Conservation (phyloP, 2,329 filamentous ascomycete genomes). For the Gliomastix tumulicola region DNA sequence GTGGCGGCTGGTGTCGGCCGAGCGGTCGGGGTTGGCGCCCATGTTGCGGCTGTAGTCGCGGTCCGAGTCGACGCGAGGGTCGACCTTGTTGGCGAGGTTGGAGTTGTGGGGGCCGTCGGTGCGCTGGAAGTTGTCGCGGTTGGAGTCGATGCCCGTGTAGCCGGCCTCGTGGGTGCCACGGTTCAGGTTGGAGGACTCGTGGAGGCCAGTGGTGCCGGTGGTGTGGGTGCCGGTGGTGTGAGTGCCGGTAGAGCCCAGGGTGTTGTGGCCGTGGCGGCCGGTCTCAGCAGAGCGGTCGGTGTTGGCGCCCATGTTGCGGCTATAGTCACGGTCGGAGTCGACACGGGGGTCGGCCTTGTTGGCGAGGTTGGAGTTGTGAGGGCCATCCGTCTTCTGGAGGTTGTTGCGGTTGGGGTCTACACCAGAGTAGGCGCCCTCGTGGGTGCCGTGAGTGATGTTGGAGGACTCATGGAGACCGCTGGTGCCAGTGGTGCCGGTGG, state of each 20-base stretch:
- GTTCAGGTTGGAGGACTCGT: background rate
- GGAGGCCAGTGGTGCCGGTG: slow-evolving; percentile 4
- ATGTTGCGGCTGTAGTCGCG: slow-evolving; percentile 29
- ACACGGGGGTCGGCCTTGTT: slow-evolving; percentile 48
- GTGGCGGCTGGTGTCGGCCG: slow-evolving; percentile 9
- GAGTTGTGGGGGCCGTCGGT: slow-evolving; percentile 37
- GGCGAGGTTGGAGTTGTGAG: slow-evolving; percentile 34
- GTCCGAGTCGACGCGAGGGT: slow-evolving; percentile 49
- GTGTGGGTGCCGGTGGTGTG: slow-evolving; percentile 10
- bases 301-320: slow-evolving; percentile 22
- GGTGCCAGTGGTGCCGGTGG: slow-evolving; percentile 8
- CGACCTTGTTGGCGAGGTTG: slow-evolving; percentile 40
- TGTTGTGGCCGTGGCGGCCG: slow-evolving; percentile 3
- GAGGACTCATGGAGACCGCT: no score
- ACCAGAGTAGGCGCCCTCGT: background rate
- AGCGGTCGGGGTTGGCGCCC: slow-evolving; percentile 15
- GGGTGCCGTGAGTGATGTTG: background rate
- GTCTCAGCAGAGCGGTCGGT: slow-evolving; percentile 9
- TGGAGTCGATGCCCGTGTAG: background rate
- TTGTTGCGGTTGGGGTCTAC: background rate
- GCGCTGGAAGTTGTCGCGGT: background rate
- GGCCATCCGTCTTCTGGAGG: slow-evolving; percentile 29
- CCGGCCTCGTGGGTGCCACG: background rate
- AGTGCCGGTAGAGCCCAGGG: slow-evolving; percentile 5
- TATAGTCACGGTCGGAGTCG: slow-evolving; percentile 42